Evolutionary conservation across 495 filamentous ascomycete species (phyloP).

Genomic region (Penicillium verhagenii): DNA sequence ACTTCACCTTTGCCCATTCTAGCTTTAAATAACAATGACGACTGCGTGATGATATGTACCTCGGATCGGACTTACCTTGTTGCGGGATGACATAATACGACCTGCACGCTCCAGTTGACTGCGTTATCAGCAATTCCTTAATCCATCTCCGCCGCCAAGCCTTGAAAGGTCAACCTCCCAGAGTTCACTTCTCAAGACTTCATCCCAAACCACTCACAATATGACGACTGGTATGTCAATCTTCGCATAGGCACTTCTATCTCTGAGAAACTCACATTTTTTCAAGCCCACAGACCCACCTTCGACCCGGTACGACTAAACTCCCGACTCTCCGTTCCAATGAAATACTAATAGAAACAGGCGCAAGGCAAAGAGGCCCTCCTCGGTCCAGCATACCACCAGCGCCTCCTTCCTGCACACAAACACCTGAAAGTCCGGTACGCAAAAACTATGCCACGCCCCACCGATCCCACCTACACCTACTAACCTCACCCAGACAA

Average conservation of each 20-base stretch:
- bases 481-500: conserved; percentile 53
- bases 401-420: conserved; percentile 89
- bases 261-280: conserved; percentile 24
- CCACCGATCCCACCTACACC: background rate
- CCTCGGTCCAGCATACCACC: conserved; percentile 92
- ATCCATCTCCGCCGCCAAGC: background rate
- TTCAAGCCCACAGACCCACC: conserved; percentile 75
- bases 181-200: background rate
- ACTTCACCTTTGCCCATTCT: too few relatives aligned
- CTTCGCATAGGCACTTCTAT: background rate
- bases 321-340: conserved; percentile 14
- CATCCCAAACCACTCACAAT: conserved; percentile 14
- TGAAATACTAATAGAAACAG: conserved; percentile 39
- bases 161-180: background rate
- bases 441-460: background rate
- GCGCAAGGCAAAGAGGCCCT: conserved; percentile 94
- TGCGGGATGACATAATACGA: background rate
- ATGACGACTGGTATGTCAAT: conserved; percentile 65
- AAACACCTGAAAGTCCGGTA: conserved; percentile 87
- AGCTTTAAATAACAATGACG: too few relatives aligned
- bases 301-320: conserved; percentile 79
- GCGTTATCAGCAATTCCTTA: background rate
- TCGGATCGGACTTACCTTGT: background rate
- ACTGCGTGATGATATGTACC: too few relatives aligned
- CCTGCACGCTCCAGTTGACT: background rate